Percentiles rank a stretch among this genome's conserved stretches.
Conservation (phyloP, 345 rosid genomes). For the Brassica napus region DNA sequence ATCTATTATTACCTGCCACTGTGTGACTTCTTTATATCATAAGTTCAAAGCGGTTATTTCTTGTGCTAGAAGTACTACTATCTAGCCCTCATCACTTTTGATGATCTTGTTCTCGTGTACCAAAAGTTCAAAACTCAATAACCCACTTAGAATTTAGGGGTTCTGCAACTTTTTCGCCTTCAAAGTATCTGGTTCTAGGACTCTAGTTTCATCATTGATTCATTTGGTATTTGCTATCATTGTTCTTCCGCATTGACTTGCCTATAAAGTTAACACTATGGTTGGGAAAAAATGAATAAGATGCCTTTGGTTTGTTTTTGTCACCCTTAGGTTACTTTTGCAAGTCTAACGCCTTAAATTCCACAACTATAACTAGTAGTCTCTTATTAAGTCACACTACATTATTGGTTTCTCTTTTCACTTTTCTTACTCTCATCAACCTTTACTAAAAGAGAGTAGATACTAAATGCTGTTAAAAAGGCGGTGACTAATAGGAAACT, state of each 20-base stretch:
- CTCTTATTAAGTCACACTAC: background rate
- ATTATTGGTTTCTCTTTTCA: conserved; percentile 4
- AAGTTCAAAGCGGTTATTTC: conserved; percentile 24
- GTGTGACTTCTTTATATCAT: conserved; percentile 30
- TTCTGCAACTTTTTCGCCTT: background rate
- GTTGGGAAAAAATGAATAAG: background rate
- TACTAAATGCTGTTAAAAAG: conserved; percentile 34
- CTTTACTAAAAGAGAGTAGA: conserved; percentile 21
- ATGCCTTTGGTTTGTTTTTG: conserved; percentile 16
- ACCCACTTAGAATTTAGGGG: background rate
- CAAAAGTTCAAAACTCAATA: conserved; percentile 16
- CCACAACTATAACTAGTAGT: background rate
- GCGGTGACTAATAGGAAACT: conserved; percentile 35
- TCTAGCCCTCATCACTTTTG: conserved; percentile 21
- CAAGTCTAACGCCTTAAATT: background rate
- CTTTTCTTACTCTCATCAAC: conserved; percentile 11
- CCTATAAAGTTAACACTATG: background rate
- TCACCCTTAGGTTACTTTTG: conserved; percentile 22
- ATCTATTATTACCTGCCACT: conserved; percentile 33
- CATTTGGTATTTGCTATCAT: background rate
- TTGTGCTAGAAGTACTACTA: conserved; percentile 24
- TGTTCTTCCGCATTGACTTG: background rate
- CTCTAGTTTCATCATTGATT: background rate
- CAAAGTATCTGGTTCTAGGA: background rate
- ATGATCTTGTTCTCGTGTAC: conserved; percentile 23